A percentile compares a stretch with the other conserved stretches of the same genome.
Conservation (phyloP, 75 land plant genomes). For the Chamaecyparis obtusa region DNA sequence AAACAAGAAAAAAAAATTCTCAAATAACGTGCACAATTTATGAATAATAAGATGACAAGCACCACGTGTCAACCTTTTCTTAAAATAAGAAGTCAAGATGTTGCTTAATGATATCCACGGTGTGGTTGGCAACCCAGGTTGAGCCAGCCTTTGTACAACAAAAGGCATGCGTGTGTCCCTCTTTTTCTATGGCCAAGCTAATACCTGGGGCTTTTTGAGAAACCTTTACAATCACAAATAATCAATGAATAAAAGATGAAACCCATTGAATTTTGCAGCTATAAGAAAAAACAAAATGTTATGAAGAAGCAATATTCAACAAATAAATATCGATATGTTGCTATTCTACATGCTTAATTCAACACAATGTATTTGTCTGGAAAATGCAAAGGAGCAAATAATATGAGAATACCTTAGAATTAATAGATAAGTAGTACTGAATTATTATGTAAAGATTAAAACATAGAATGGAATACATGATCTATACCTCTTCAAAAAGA, state of each 20-base stretch:
- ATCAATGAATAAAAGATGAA: background rate
- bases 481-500: slow-evolving; percentile 68
- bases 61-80: background rate
- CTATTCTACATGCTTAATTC: background rate
- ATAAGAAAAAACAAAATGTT: background rate
- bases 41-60: background rate
- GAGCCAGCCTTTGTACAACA: slow-evolving; percentile 87
- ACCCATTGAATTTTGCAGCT: background rate
- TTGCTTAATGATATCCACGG: slow-evolving; percentile 29
- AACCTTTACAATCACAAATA: slow-evolving; percentile 34
- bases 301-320: background rate
- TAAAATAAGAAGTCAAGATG: background rate
- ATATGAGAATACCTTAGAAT: background rate
- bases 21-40: background rate
- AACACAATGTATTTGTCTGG: background rate
- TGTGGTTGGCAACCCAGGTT: slow-evolving; percentile 63
- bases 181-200: slow-evolving; percentile 54
- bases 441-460: background rate
- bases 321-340: background rate
- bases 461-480: background rate
- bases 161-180: slow-evolving; percentile 80
- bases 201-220: slow-evolving; percentile 40
- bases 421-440: background rate
- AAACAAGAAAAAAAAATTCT: background rate
- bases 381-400: background rate